Evolutionary conservation across 2,329 filamentous ascomycete species (phyloP), one percentile per base, ranked within the genome.

Genomic region (Cladosporium sp.): DNA sequence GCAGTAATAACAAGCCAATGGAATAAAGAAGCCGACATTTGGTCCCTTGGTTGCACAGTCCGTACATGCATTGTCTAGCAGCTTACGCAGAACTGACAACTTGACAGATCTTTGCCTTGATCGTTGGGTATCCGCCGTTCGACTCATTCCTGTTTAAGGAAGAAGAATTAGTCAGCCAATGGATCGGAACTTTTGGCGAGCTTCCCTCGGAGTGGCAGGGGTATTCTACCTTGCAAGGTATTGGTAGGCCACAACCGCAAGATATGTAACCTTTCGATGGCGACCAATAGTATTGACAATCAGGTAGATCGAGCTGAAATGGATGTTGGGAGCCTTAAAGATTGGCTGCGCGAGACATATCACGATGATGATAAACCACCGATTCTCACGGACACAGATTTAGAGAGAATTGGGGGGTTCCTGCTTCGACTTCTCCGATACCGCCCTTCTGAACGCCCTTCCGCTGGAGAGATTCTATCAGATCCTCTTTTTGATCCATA

Each of bases 1-100:
- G 56, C 67, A 47, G 61, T 73, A 22, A 70, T 72, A 47, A 24
- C 57, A 43, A 65, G 70, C 20, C 49, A 39, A 9, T 43, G 70
- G 47, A 62, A 70, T 58, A 56, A 67, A 59, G 63, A 57, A 42
- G 60, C 71, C 6, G 66, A 71, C 40, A 50, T 72, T 13, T 72
- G 67, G 68, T 66, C 67, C 50, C 58, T 64, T 57, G 68, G 61
- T 2, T 70, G 64, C 39, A 58, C 69, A 55, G 67, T 70, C 36
- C 18, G 36, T 19, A 17, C n/a, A 39, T 39, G 18, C 18, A 3
- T 39, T 39, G 36, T 39, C 27, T 30, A 30, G 27, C 27, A 30
- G 27, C 27, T 13, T 30, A 30, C 15, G 36, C 36, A 39, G 18
- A 17, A 39, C 36, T 19, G 36, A 39, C 36, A 19, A 39, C n/a